These are phyloP conservation scores for Psidium guajava DNA, from an alignment of 345 rosid species.

Conservation along the genomic window DNA sequence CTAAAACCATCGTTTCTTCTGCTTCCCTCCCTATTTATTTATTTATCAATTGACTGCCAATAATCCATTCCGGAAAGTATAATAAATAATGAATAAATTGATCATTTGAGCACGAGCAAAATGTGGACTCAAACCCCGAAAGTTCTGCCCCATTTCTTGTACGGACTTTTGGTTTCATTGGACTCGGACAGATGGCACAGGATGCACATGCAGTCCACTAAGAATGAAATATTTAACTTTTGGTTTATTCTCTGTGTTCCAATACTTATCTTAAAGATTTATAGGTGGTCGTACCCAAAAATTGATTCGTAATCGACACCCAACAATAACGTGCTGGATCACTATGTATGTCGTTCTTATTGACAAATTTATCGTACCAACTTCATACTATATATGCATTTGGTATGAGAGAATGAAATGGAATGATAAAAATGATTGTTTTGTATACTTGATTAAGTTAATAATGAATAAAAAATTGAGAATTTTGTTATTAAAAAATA, in stretches of 20 bases:
- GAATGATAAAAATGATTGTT: not conserved
- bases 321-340: not conserved
- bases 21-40: not conserved
- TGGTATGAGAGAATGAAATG: not conserved
- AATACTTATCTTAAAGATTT: not conserved
- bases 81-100: not conserved
- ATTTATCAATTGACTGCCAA: not conserved
- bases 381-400: accelerated
- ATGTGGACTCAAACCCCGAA: not conserved
- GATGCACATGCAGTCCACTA: not conserved
- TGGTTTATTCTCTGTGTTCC: not conserved
- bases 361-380: not conserved
- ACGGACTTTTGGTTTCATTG: not conserved
- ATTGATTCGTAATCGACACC: not conserved
- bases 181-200: not conserved
- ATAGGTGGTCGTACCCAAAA: not conserved
- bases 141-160: not conserved
- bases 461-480: too few relatives aligned
- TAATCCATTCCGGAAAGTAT: not conserved
- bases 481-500: not conserved
- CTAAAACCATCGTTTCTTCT: not conserved
- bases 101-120: not conserved
- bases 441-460: not conserved
- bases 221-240: not conserved
- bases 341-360: not conserved